Evolutionary conservation across 495 filamentous ascomycete species (phyloP), one percentile per base, ranked within the genome.

Genomic region (Neurospora tetraspora): DNA sequence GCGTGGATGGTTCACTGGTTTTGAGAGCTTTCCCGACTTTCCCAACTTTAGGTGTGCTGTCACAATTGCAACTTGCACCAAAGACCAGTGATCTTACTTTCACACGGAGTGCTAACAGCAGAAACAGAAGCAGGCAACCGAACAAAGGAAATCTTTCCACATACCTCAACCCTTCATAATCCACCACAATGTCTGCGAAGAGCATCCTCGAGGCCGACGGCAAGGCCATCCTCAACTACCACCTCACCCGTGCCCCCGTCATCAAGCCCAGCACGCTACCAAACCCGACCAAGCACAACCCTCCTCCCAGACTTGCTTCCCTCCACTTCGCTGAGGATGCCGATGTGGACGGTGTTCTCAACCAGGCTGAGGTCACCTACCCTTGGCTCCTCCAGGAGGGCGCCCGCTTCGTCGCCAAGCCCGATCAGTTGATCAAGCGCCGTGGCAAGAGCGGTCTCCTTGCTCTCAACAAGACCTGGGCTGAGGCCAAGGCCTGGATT

Each of bases 171-270:
- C 43, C 71, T 53, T 69, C 59, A 69, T 74, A 73, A 76, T 71
- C 71, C 68, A 78, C 76, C 72, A 87, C 80, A 87, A 99, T 99
- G 96, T 96, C 96, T 82, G 96, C 96, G 83, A 99, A 99, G 86
- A 91, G 95, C 73, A 98, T 99, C 80, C 84, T 91, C 89, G 96
- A 99, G 86, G 96, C 96, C 88, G 96, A 99, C 86, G 96, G 96
- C 89, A 99, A 99, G 92, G 96, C 96, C 87, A 98, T 99, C 88
- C 87, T 99, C 88, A 98, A 97, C 91, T 99, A 97, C 88, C 96
- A 99, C 89, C 94, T 99, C 87, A 99, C 96, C 77, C 92, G 96
- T 79, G 94, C 96, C 73, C 91, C 95, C 72, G 91, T 97, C 81
- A 98, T 99, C 89, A 97, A 97, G 90, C 94, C 96, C 70, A 93